Evolutionary conservation across 2,329 filamentous ascomycete genomes (phyloP).

Genomic region (Cladosporium sp.): DNA sequence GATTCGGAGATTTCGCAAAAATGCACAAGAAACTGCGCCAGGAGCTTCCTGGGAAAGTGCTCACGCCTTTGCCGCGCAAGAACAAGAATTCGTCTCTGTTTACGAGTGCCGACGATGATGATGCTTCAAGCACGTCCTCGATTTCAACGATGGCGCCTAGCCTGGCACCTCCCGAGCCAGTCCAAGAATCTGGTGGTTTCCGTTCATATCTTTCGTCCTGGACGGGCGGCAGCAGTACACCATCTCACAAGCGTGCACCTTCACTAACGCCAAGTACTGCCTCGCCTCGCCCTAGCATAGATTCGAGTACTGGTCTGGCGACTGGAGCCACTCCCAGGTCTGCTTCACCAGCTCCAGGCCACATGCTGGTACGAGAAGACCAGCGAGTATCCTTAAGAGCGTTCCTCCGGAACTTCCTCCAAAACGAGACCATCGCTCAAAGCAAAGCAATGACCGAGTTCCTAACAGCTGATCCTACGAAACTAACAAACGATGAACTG

Average conservation of each 20-base stretch:
- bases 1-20: conserved; percentile 84
- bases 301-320: conserved; percentile 16
- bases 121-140: conserved; percentile 78
- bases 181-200: conserved; percentile 39
- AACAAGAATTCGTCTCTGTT: conserved; percentile 77
- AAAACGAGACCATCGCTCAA: conserved; percentile 79
- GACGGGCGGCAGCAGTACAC: conserved; percentile 32
- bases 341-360: conserved; percentile 20
- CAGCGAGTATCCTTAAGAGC: conserved; percentile 90
- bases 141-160: conserved; percentile 62
- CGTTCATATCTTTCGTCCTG: conserved; percentile 45
- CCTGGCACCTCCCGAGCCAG: conserved; percentile 19
- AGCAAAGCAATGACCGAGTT: conserved; percentile 86
- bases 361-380: conserved; percentile 61
- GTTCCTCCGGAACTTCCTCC: conserved; percentile 81
- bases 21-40: conserved; percentile 77
- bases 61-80: conserved; percentile 85
- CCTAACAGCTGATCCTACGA: conserved; percentile 70
- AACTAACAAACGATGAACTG: conserved; percentile 76
- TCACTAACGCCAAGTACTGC: conserved; percentile 35
- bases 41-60: conserved; percentile 86
- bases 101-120: conserved; percentile 59
- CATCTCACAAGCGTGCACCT: conserved; percentile 43
- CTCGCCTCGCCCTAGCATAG: conserved; percentile 21
- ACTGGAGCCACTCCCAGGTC: conserved; percentile 22